Conservation (phyloP, 495 filamentous ascomycete species). For the Daldinia decipiens region DNA sequence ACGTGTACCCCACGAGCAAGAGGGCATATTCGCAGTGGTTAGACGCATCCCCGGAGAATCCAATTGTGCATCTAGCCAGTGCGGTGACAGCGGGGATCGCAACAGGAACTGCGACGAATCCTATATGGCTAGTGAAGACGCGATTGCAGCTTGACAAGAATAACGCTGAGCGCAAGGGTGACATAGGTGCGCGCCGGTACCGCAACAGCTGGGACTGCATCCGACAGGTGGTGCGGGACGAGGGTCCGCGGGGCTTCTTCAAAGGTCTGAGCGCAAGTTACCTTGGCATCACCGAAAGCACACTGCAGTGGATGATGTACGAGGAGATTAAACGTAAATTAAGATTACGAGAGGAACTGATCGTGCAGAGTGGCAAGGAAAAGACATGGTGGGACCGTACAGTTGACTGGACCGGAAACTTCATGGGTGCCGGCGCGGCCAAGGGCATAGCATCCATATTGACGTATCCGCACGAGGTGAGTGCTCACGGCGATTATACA, state of each 20-base stretch:
- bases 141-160: conserved; percentile 86
- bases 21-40: conserved; percentile 72
- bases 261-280: conserved; percentile 89
- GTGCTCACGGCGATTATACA: conserved; percentile 15
- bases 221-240: conserved; percentile 76
- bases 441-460: conserved; percentile 82
- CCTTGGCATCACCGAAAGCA: conserved; percentile 84
- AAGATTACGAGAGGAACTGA: conserved; percentile 64
- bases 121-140: conserved; percentile 94
- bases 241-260: conserved; percentile 82
- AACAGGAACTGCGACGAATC: conserved; percentile 88
- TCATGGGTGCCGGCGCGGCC: conserved; percentile 80
- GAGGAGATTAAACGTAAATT: conserved; percentile 81
- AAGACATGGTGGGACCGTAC: conserved; percentile 71
- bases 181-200: conserved; percentile 68
- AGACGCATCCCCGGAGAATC: conserved; percentile 71
- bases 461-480: conserved; percentile 89
- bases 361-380: conserved; percentile 62
- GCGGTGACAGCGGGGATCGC: conserved; percentile 79
- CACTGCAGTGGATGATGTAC: conserved; percentile 87
- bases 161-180: conserved; percentile 62
- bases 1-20: conserved; percentile 89
- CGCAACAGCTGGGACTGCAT: conserved; percentile 85
- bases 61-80: conserved; percentile 76
- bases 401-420: conserved; percentile 73